Evolutionary conservation across 192 early-diverging fungal genomes (phyloP).

Genomic region (Umbelopsis isabellina): DNA sequence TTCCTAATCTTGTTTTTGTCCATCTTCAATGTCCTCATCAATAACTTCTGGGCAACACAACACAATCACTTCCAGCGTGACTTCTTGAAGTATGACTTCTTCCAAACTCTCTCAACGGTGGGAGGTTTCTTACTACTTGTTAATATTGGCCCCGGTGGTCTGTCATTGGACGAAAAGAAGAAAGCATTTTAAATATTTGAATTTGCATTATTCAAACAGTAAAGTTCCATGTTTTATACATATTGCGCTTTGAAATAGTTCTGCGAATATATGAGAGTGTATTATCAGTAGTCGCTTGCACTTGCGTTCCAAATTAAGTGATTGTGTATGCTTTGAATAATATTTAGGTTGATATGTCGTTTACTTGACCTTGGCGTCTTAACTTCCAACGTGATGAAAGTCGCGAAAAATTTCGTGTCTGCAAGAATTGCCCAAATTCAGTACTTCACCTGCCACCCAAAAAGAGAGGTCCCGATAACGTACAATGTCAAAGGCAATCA

Average conservation of each 20-base stretch:
- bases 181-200: constrained; percentile 74
- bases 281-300: too few species aligned
- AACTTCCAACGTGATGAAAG: too few species aligned
- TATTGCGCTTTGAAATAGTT: too few species aligned
- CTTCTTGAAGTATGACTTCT: constrained; percentile 98
- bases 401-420: background rate
- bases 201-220: background rate
- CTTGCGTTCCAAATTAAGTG: too few species aligned
- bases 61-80: constrained; percentile 77
- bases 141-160: constrained; percentile 89
- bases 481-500: constrained; percentile 36
- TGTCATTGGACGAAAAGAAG: constrained; percentile 97
- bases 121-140: constrained; percentile 94
- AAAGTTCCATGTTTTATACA: background rate
- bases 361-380: too few species aligned
- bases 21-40: constrained; percentile 89
- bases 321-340: too few species aligned
- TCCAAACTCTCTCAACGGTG: constrained; percentile 87
- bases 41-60: constrained; percentile 91
- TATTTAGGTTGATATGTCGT: too few species aligned
- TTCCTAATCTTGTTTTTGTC: constrained; percentile 89
- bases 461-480: background rate
- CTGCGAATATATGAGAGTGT: too few species aligned
- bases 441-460: background rate
- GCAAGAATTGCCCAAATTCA: background rate